Percentiles rank a stretch among this genome's conserved stretches.
Conservation (phyloP, 768 basidiomycete species). For the Phanerodontia chrysosporium region DNA sequence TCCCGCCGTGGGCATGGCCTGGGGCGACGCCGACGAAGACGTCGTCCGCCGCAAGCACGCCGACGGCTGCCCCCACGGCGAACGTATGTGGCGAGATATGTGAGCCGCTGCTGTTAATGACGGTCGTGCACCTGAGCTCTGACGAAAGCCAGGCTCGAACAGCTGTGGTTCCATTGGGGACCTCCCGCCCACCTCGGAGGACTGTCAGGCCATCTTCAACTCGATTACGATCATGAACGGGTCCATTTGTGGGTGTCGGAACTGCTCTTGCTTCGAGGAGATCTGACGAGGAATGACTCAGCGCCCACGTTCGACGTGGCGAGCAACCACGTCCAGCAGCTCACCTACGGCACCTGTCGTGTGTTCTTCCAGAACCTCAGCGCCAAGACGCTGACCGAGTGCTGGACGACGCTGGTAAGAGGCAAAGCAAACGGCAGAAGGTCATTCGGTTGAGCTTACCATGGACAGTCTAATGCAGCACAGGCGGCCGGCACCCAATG, state of each 20-base stretch:
- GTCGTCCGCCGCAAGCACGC: constrained; percentile 2
- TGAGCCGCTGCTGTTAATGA: not conserved
- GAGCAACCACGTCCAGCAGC: not conserved
- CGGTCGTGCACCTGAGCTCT: not conserved
- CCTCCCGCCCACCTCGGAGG: constrained; percentile 6
- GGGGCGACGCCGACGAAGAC: not conserved
- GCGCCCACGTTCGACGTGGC: not conserved
- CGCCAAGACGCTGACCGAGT: not conserved
- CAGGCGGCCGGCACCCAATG: constrained; percentile 5
- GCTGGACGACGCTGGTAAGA: not conserved
- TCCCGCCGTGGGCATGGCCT: not conserved
- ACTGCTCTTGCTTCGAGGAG: not conserved
- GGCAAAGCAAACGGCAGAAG: too few species aligned
- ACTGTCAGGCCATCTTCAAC: constrained; percentile 6
- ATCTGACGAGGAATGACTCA: not conserved
- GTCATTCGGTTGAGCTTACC: not conserved
- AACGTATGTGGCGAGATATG: constrained; percentile 19
- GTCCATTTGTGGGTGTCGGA: not conserved
- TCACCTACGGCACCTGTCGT: constrained; percentile 8
- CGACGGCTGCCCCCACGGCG: constrained; percentile 3
- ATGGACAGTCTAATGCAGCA: constrained; percentile 8
- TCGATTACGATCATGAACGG: constrained; percentile 3
- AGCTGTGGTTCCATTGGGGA: constrained; percentile 2
- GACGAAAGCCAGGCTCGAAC: not conserved
- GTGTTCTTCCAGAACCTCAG: constrained; percentile 6